Conservation (phyloP, 2,329 filamentous ascomycete species). For the Nemania sp. region DNA sequence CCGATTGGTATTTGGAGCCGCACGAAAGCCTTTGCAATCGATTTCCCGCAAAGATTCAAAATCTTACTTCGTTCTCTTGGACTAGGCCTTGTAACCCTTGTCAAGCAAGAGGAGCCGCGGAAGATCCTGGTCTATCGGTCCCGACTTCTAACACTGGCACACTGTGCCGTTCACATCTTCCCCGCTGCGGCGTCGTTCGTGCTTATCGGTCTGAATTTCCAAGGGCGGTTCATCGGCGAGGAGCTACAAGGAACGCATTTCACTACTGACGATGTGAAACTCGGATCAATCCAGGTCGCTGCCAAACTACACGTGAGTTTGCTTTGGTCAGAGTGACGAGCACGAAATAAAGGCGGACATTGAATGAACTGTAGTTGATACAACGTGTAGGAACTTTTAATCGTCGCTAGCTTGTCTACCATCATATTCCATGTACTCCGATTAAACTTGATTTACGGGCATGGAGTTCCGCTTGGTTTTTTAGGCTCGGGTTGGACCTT, state of each 20-base stretch:
- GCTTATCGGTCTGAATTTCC: neutral
- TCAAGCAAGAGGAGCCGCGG: neutral
- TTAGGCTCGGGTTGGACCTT: neutral
- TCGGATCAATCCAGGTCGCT: neutral
- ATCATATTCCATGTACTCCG: neutral
- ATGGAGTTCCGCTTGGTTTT: neutral
- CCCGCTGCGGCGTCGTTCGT: neutral
- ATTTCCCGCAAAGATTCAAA: neutral
- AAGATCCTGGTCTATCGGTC: neutral
- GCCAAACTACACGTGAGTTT: neutral
- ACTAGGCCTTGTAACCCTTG: neutral
- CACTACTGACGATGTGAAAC: neutral
- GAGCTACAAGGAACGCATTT: neutral
- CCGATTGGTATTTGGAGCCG: neutral
- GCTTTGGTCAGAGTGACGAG: neutral
- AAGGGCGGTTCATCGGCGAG: neutral
- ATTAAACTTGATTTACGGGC: neutral
- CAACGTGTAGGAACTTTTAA: neutral
- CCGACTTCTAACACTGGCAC: neutral
- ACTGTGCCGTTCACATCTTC: neutral
- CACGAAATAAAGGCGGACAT: neutral
- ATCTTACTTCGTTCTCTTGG: neutral
- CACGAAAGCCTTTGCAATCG: neutral
- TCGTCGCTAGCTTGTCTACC: neutral
- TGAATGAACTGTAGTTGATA: neutral